A percentile compares a stretch with the other conserved stretches of the same genome.
phyloP scores from a whole-genome alignment of 805 yeast genomes.

The Hanseniaspora osmophila region DNA sequence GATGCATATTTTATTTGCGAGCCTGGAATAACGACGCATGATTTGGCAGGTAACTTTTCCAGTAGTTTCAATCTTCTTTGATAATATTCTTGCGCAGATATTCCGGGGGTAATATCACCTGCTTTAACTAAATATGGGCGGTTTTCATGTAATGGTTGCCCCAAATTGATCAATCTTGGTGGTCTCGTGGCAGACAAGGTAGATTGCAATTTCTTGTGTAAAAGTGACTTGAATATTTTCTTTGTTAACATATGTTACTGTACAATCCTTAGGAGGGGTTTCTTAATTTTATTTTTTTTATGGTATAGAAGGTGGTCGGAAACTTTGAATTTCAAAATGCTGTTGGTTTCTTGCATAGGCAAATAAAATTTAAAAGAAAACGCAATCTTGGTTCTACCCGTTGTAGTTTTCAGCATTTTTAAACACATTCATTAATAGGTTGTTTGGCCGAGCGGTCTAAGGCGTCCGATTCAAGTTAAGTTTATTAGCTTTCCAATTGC shows the following conservation, averaged over 20 bases:
- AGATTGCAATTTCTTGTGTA: background rate
- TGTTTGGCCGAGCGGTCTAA: conserved; percentile 6
- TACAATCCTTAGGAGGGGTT: too few species aligned
- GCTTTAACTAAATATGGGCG: conserved; percentile 58
- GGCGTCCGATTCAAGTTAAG: conserved; percentile 5
- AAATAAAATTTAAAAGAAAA: background rate
- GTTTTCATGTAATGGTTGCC: conserved; percentile 82
- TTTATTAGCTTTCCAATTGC: conserved; percentile 1
- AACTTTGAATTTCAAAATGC: too few species aligned
- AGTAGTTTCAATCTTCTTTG: conserved; percentile 53
- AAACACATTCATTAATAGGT: background rate
- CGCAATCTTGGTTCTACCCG: too few species aligned
- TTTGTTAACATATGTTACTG: background rate
- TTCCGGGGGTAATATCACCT: conserved; percentile 83
- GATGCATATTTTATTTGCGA: conserved; percentile 63
- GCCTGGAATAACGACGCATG: conserved; percentile 67
- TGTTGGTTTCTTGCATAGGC: too few species aligned
- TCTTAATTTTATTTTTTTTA: too few species aligned
- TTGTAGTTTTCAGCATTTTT: too few species aligned
- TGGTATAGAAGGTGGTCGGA: too few species aligned
- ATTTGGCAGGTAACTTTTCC: conserved; percentile 39
- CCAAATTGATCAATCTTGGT: conserved; percentile 31
- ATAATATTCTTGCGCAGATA: conserved; percentile 69
- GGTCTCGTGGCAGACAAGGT: conserved; percentile 3
- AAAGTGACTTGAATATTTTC: background rate